Evolutionary conservation across 1,284 basidiomycete species (phyloP), one percentile per base, ranked within the genome.

Genomic region (Boletus sp.): DNA sequence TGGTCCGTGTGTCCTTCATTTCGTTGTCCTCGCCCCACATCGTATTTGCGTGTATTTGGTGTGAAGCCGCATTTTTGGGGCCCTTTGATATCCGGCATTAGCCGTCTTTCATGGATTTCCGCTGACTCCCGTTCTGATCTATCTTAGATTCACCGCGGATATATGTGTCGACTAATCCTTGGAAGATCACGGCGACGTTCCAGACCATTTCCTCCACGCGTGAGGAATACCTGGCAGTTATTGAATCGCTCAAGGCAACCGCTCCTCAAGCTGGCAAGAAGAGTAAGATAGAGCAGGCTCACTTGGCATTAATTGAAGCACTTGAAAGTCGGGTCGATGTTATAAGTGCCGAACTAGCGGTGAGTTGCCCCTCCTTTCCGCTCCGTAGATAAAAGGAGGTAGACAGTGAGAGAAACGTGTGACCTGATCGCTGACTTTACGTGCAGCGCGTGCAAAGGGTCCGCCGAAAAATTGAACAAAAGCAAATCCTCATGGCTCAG

Each of bases 131-230:
- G 63, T 67, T 63, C 62, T 63, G 65, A 67, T 72, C 63, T 69
- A 66, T 69, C 62, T 67, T 69, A 92, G 90, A 89, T 77, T 92
- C 91, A 52, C 87, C 90, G 43, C 83, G 90, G 60, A 75, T 92
- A 57, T 92, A 90, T 67, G 74, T 82, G 37, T 92, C 91, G 33
- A 89, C 88, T 12, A 92, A 92, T 70, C 90, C 90, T 35, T 92
- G 90, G 91, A 92, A 91, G 76, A 85, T 86, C 39, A 84, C 86
- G 18, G 84, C 88, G 31, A 84, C 84, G 29, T 89, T 92, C 68
- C 80, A 85, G 63, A 79, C 84, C 18, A 73, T 87, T 52, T 82
- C 87, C 7, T 86, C 86, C 5, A 86, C 86, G 20, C 80, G 81
- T 44, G 85, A 86, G 53, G 88, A 92, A 67, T 92, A 91, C 66